Conservation (phyloP, 495 filamentous ascomycete species). For the Neurospora tetrasperma region DNA sequence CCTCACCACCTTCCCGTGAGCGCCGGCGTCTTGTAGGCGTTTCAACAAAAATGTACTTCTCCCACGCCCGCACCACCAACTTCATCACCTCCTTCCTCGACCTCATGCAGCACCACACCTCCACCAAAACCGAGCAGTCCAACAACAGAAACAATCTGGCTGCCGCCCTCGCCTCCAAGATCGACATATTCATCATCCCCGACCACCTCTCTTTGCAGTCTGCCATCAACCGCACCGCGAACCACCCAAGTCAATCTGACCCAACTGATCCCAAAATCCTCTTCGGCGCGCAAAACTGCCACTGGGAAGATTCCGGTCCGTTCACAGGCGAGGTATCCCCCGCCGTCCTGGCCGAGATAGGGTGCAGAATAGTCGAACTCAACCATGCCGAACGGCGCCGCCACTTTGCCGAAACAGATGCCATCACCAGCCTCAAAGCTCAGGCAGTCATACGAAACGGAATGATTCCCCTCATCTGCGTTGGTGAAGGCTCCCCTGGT, state of each 20-base stretch:
- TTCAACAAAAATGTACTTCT: constrained; percentile 80
- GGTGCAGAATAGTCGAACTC: constrained; percentile 61
- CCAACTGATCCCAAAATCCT: constrained; percentile 23
- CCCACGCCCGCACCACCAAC: constrained; percentile 47
- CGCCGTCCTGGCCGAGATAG: constrained; percentile 48
- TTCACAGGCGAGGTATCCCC: constrained; percentile 74
- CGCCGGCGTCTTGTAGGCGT: constrained; percentile 65
- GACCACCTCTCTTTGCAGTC: constrained; percentile 60
- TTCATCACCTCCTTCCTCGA: constrained; percentile 52
- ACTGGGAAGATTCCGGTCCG: constrained; percentile 53
- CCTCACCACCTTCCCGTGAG: constrained; percentile 26
- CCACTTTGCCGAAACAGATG: constrained; percentile 64
- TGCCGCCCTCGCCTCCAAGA: constrained; percentile 21
- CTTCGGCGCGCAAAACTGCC: constrained; percentile 69
- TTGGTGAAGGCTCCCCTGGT: constrained; percentile 47
- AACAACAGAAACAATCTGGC: constrained; percentile 17
- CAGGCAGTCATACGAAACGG: constrained; percentile 53
- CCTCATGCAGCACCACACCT: too few relatives aligned
- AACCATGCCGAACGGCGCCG: constrained; percentile 68
- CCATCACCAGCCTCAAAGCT: constrained; percentile 52
- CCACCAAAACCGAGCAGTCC: constrained; percentile 2
- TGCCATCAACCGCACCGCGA: constrained; percentile 39
- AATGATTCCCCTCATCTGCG: constrained; percentile 69
- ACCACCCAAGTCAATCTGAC: too few relatives aligned
- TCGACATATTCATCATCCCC: constrained; percentile 60